These are phyloP conservation scores for Melanopsichium pennsylvanicum DNA, from an alignment of 1,284 basidiomycete genomes.

Conservation along the genomic window DNA sequence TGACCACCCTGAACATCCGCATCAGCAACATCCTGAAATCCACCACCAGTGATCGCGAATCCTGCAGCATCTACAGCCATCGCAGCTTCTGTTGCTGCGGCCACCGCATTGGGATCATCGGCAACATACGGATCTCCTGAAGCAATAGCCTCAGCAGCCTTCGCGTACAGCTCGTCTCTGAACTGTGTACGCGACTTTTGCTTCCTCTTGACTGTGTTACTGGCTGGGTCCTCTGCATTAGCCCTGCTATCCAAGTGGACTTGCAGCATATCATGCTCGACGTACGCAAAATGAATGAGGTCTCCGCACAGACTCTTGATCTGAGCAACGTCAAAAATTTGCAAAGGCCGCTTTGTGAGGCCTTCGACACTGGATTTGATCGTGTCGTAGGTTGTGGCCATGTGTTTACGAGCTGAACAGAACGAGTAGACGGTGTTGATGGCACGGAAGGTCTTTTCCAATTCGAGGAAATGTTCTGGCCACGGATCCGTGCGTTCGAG, in stretches of 20 bases:
- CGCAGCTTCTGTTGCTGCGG: neutral
- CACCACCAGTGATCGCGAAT: conserved; percentile 36
- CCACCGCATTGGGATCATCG: conserved; percentile 12
- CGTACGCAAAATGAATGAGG: conserved; percentile 82
- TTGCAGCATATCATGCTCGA: conserved; percentile 74
- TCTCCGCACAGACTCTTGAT: conserved; percentile 87
- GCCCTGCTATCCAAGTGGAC: conserved; percentile 69
- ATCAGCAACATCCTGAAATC: conserved; percentile 43
- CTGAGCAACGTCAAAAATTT: conserved; percentile 79
- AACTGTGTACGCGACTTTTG: conserved; percentile 18
- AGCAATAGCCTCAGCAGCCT: conserved; percentile 28
- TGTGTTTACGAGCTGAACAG: conserved; percentile 80
- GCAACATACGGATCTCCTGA: conserved; percentile 19
- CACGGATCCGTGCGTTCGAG: conserved; percentile 53
- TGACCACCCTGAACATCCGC: conserved; percentile 15
- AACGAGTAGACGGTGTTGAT: conserved; percentile 90
- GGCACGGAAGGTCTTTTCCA: conserved; percentile 72
- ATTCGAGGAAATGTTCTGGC: conserved; percentile 66
- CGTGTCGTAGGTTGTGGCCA: conserved; percentile 81
- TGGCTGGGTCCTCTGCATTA: conserved; percentile 33
- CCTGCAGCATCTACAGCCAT: conserved; percentile 28
- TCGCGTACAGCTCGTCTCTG: conserved; percentile 47
- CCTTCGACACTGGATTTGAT: conserved; percentile 80
- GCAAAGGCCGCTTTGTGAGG: conserved; percentile 78
- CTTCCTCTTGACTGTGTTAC: conserved; percentile 22